These are phyloP conservation scores for Fusarium sp. DNA, from an alignment of 2,329 filamentous ascomycete genomes.

Conservation along the genomic window DNA sequence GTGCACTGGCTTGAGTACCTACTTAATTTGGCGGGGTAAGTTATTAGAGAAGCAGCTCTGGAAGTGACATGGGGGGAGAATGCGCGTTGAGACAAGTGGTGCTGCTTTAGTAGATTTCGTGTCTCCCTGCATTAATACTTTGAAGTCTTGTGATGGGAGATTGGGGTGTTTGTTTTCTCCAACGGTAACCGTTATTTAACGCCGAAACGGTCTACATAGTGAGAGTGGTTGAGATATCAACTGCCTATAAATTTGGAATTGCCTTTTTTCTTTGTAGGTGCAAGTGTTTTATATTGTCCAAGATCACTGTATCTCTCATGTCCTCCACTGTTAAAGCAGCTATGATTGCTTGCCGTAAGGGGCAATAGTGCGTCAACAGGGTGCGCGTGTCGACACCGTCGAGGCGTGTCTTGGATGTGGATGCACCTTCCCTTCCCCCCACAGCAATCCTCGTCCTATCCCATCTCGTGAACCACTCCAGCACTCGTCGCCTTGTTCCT, in stretches of 20 bases:
- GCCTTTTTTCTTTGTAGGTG: neutral
- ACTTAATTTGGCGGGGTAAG: conserved; percentile 39
- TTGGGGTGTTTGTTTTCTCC: conserved; percentile 4
- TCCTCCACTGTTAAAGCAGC: conserved; percentile 27
- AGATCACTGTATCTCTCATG: neutral
- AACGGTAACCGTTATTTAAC: conserved; percentile 4
- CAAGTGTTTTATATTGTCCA: neutral
- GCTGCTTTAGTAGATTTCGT: conserved; percentile 43
- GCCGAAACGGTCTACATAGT: neutral
- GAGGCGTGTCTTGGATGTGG: conserved; percentile 39
- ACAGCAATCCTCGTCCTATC: conserved; percentile 22
- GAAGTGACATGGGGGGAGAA: conserved; percentile 41
- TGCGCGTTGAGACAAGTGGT: conserved; percentile 39
- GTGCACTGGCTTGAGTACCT: conserved; percentile 46
- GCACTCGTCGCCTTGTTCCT: conserved; percentile 46
- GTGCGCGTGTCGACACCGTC: conserved; percentile 38
- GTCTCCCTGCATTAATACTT: conserved; percentile 16
- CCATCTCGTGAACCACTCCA: conserved; percentile 35
- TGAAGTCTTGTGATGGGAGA: neutral
- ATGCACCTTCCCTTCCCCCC: conserved; percentile 12
- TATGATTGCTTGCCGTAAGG: conserved; percentile 25
- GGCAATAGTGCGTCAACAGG: conserved; percentile 39
- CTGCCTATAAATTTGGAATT: neutral
- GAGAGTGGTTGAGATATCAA: accelerated
- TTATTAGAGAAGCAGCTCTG: conserved; percentile 39